Conservation (phyloP, 2,329 filamentous ascomycete species). For the Teratosphaeria viscida region DNA sequence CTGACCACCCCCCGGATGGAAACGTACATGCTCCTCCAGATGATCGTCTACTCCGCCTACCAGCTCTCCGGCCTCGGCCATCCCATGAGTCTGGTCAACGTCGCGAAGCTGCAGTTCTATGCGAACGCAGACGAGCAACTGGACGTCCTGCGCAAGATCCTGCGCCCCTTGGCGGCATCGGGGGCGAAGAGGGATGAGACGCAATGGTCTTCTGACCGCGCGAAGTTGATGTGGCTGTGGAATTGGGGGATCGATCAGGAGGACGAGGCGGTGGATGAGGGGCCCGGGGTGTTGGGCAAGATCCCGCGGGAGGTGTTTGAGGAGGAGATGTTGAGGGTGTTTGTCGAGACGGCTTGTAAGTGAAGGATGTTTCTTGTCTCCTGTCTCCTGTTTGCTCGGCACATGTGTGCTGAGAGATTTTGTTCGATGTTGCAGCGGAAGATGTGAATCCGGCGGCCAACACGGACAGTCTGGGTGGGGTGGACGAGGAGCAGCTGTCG, state of each 20-base stretch:
- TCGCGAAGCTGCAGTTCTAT: slow-evolving; percentile 52
- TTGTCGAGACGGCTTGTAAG: slow-evolving; percentile 40
- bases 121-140: slow-evolving; percentile 56
- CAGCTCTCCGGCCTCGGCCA: slow-evolving; percentile 33
- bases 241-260: slow-evolving; percentile 52
- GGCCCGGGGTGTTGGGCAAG: slow-evolving; percentile 45
- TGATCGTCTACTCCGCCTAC: slow-evolving; percentile 45
- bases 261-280: slow-evolving; percentile 22
- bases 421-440: slow-evolving; percentile 9
- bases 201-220: slow-evolving; percentile 52
- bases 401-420: background rate
- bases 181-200: slow-evolving; percentile 45
- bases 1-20: slow-evolving; percentile 51
- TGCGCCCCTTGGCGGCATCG: slow-evolving; percentile 39
- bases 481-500: slow-evolving; percentile 8
- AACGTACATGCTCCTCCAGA: slow-evolving; percentile 51
- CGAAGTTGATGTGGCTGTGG: slow-evolving; percentile 62
- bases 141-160: slow-evolving; percentile 46
- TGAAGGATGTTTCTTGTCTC: slow-evolving; percentile 4
- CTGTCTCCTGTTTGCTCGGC: background rate
- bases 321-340: slow-evolving; percentile 57
- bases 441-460: slow-evolving; percentile 16
- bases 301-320: slow-evolving; percentile 55
- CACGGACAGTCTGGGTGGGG: slow-evolving; percentile 9
- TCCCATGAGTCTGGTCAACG: slow-evolving; percentile 30